A percentile compares a stretch with the other conserved stretches of the same genome.
Evolutionary conservation across 345 rosid species (phyloP).

Genomic region (Hibiscus mutabilis): DNA sequence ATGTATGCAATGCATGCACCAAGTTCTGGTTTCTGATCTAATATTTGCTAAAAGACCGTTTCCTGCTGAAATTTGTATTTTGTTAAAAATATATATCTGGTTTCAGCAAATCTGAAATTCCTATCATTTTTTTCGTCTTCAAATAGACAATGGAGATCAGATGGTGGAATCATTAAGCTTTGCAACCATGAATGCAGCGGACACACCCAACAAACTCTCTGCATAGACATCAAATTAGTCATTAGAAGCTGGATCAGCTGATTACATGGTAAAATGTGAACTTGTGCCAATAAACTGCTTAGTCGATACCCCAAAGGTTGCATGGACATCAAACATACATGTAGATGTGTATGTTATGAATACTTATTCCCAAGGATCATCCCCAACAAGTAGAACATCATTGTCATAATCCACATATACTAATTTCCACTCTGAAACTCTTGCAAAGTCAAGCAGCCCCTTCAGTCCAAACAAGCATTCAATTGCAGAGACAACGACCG

Average conservation of each 20-base stretch:
- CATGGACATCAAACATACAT: not conserved
- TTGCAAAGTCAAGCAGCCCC: no score
- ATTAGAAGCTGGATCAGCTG: not conserved
- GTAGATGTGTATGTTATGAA: not conserved
- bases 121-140: no score
- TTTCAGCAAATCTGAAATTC: no score
- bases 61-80: no score
- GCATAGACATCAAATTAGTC: conserved; percentile 9
- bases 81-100: no score
- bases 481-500: no score
- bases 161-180: not conserved
- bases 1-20: no score
- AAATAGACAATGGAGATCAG: not conserved
- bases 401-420: no score
- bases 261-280: not conserved
- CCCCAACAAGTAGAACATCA: not conserved
- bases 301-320: not conserved
- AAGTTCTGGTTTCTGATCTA: not conserved
- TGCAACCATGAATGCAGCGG: conserved; percentile 55
- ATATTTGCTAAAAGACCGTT: conserved; percentile 8
- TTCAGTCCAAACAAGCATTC: no score
- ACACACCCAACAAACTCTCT: conserved; percentile 97
- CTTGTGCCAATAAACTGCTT: no score
- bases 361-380: not conserved
- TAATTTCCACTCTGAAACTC: no score